Evolutionary conservation across 2,329 filamentous ascomycete species (phyloP).

Genomic region (Diaporthe sp.): DNA sequence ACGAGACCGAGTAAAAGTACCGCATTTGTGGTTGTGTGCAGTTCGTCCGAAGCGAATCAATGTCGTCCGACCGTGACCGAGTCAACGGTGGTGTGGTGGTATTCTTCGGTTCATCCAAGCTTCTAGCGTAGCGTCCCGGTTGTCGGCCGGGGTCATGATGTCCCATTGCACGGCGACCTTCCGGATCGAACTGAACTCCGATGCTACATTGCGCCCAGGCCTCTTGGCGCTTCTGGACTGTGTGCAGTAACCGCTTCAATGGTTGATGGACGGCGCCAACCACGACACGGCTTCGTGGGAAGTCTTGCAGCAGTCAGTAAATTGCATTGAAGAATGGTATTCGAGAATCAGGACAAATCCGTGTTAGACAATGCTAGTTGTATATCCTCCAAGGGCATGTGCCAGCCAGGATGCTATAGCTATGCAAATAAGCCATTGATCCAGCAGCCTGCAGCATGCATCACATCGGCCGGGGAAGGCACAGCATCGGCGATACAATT

Average conservation of each 20-base stretch:
- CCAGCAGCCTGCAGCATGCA: background rate
- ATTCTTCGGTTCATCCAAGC: slow-evolving; percentile 10
- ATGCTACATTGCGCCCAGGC: background rate
- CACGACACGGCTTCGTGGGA: background rate
- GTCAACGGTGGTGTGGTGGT: background rate
- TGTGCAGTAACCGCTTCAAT: background rate
- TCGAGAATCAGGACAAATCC: background rate
- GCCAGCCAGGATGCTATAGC: background rate
- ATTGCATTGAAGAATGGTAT: no score
- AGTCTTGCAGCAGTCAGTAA: background rate
- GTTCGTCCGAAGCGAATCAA: slow-evolving; percentile 10
- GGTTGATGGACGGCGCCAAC: background rate
- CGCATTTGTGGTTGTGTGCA: background rate
- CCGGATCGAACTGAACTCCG: slow-evolving; percentile 5
- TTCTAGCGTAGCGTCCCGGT: slow-evolving; percentile 17
- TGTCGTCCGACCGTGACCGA: background rate
- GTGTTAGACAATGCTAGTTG: background rate
- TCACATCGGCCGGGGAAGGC: background rate
- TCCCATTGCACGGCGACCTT: slow-evolving; percentile 6
- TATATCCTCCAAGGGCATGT: background rate
- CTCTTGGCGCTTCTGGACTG: background rate
- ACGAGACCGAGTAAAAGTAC: background rate
- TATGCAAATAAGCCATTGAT: background rate
- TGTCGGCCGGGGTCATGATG: background rate
- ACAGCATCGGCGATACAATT: background rate